These are phyloP conservation scores for Fusarium heterosporum DNA, from an alignment of 2,329 filamentous ascomycete species.

Conservation along the genomic window DNA sequence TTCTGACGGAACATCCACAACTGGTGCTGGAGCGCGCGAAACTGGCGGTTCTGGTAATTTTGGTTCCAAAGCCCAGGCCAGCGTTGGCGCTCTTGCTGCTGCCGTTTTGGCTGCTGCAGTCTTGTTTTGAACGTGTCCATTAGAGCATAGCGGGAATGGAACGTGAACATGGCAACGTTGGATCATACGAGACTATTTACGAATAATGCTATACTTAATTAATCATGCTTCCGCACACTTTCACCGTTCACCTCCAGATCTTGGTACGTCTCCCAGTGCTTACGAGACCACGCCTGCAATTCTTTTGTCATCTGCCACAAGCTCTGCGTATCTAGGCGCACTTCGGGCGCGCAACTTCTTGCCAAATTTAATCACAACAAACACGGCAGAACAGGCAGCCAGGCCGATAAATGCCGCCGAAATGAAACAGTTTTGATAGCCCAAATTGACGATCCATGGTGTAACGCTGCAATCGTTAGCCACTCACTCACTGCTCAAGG, in stretches of 20 bases:
- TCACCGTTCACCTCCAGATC: neutral
- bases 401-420: constrained; percentile 56
- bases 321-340: constrained; percentile 23
- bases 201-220: constrained; percentile 14
- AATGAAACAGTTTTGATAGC: constrained; percentile 58
- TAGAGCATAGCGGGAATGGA: neutral
- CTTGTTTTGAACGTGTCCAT: constrained; percentile 1
- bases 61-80: constrained; percentile 15
- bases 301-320: constrained; percentile 27
- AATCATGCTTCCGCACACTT: neutral
- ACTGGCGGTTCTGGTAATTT: constrained; percentile 20
- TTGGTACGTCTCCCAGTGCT: neutral
- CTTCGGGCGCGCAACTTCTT: constrained; percentile 44
- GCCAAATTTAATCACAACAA: constrained; percentile 62
- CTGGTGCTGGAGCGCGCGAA: constrained; percentile 16
- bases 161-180: neutral
- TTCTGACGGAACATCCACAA: constrained; percentile 12
- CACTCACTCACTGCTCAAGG: fast-evolving
- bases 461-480: constrained; percentile 55
- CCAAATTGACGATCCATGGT: constrained; percentile 57
- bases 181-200: constrained; percentile 13
- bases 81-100: constrained; percentile 19
- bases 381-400: constrained; percentile 54
- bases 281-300: neutral
- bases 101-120: constrained; percentile 18